These are phyloP conservation scores for Leucocoprinus sp. DNA, from an alignment of 768 basidiomycete genomes.

Conservation along the genomic window DNA sequence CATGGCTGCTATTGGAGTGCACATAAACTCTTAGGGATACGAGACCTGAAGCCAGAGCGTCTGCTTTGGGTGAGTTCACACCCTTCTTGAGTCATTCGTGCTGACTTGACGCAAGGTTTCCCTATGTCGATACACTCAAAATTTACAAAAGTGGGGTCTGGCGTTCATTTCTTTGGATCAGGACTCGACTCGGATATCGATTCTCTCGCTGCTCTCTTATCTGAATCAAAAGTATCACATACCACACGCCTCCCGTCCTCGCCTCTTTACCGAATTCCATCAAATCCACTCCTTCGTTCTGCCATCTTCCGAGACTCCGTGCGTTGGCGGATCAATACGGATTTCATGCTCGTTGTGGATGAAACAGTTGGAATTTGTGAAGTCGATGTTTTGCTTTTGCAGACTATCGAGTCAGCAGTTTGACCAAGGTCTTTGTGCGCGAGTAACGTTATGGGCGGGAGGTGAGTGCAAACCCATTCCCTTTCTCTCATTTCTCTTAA, in stretches of 20 bases:
- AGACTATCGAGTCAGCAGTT: constrained; percentile 85
- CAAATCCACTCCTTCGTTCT: constrained; percentile 88
- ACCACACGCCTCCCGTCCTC: constrained; percentile 61
- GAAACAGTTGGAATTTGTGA: constrained; percentile 94
- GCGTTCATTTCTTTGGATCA: constrained; percentile 80
- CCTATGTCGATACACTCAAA: constrained; percentile 93
- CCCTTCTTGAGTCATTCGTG: background rate
- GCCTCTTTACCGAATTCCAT: constrained; percentile 90
- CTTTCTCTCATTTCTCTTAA: background rate
- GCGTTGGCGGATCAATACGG: constrained; percentile 78
- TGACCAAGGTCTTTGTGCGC: constrained; percentile 95
- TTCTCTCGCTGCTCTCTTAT: constrained; percentile 53
- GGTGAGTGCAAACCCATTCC: constrained; percentile 42
- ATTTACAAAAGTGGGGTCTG: constrained; percentile 91
- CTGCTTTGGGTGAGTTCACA: constrained; percentile 75
- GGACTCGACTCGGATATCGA: constrained; percentile 74
- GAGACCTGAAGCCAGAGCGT: constrained; percentile 63
- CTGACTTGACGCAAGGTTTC: constrained; percentile 52
- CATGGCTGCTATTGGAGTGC: constrained; percentile 96
- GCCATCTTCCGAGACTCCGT: constrained; percentile 64
- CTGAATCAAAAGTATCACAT: constrained; percentile 26
- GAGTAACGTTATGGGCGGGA: constrained; percentile 95
- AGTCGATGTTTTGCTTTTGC: constrained; percentile 84
- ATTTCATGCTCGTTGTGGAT: constrained; percentile 85
- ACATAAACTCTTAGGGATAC: constrained; percentile 60